Evolutionary conservation across 768 basidiomycete genomes (phyloP), one percentile per base, ranked within the genome.

Genomic region (Termitomyces sp.): DNA sequence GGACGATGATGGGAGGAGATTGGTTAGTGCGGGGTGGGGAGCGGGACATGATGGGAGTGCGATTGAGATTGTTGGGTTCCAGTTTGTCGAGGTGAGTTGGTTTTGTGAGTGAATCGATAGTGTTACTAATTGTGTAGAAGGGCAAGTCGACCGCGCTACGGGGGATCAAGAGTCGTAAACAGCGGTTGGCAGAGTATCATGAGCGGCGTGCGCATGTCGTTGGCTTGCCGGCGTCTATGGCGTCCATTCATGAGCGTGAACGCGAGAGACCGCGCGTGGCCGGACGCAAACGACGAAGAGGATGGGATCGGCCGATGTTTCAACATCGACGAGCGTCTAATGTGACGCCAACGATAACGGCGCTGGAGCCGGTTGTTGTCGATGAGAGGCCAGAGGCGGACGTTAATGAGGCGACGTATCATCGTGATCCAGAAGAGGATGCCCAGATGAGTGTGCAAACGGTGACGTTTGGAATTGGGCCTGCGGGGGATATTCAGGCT

Each of bases 21-120:
- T 87, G 60, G 71, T 77, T n/a, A 87, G 85, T 66, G 84, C 81
- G 9, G 81, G 81, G 0, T 89, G 88, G 89, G 87, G 88, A n/a
- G 82, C 79, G 59, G 83, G 84, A 2, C 89, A 90, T 59, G 88
- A 89, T 58, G 89, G 88, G 24, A 83, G 84, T 62, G 87, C 84
- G 24, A 77, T 89, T 61, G 89, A 89, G 71, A 78, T 90, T 51
- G 66, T 90, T 17, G 74, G 72, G 24, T 86, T 81, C 17, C 75
- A 81, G 60, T 83, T 87, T 64, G 77, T 82, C 45, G 74, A 82
- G 75, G 89, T 89, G 59, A 35, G 82, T 65, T 28, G 10, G 3
- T 5, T 45, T 45, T 12, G 32, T 34, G 32, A 22, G 42, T 53
- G 58, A 11, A 32, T 10, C 10, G 30, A 9, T 10, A 10, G 2